These are phyloP conservation scores for Rhizopogon sp. DNA, from an alignment of 768 basidiomycete species.

Conservation along the genomic window DNA sequence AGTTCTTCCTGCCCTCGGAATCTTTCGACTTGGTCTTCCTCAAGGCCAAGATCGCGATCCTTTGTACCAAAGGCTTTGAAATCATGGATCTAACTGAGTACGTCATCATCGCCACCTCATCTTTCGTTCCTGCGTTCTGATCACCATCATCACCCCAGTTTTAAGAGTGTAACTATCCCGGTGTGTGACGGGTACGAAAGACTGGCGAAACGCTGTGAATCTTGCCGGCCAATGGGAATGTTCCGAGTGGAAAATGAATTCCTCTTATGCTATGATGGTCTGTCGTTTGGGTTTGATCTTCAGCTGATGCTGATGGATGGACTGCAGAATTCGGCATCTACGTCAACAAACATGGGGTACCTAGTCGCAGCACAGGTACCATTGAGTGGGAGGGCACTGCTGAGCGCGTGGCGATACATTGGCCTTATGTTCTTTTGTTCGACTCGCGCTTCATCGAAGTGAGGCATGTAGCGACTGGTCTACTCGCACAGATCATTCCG, in stretches of 20 bases:
- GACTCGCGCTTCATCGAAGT: constrained; percentile 90
- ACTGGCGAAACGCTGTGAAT: constrained; percentile 76
- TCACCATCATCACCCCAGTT: constrained; percentile 35
- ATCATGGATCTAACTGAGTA: constrained; percentile 96
- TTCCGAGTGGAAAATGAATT: constrained; percentile 89
- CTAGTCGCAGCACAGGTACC: constrained; percentile 60
- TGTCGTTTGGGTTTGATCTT: constrained; percentile 10
- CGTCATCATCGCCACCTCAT: constrained; percentile 18
- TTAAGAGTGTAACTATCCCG: constrained; percentile 87
- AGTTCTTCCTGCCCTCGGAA: constrained; percentile 91
- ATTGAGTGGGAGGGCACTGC: constrained; percentile 96
- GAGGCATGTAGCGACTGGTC: constrained; percentile 75
- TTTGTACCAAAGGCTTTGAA: constrained; percentile 93
- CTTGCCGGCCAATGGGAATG: constrained; percentile 82
- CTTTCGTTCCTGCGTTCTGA: neutral
- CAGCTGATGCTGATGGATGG: constrained; percentile 1
- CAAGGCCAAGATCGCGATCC: constrained; percentile 88
- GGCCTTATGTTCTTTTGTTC: constrained; percentile 84
- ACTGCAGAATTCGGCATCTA: constrained; percentile 82
- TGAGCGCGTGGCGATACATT: constrained; percentile 83
- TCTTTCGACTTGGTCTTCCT: constrained; percentile 89
- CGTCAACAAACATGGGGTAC: constrained; percentile 88
- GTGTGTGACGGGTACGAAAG: constrained; percentile 68
- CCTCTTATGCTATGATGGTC: constrained; percentile 84
- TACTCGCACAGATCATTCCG: constrained; percentile 76